Percentiles rank a stretch among this genome's conserved stretches.
Conservation (phyloP, 176 grass and related monocot genomes). For the Rhynchospora tenuis region DNA sequence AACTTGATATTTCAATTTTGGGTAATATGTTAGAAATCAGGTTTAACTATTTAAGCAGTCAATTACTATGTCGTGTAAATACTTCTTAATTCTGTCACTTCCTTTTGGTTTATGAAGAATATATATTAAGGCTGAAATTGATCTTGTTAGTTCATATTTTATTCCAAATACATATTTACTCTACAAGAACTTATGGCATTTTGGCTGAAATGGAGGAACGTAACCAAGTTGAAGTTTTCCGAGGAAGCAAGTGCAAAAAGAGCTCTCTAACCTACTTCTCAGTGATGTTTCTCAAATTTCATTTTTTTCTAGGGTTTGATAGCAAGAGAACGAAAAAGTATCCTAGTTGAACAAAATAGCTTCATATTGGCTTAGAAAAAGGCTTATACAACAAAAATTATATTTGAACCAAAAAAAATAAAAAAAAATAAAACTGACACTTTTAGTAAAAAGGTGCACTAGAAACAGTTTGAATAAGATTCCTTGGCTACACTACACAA, state of each 20-base stretch:
- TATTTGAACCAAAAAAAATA: background rate
- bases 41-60: constrained; percentile 8
- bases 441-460: background rate
- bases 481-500: background rate
- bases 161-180: background rate
- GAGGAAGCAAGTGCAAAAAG: background rate
- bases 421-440: background rate
- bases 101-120: background rate
- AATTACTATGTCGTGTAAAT: constrained; percentile 5
- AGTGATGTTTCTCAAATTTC: background rate
- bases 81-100: background rate
- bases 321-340: background rate
- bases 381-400: background rate
- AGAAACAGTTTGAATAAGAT: constrained; percentile 1
- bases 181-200: background rate
- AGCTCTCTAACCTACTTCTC: no score
- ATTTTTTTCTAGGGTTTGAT: background rate
- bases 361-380: background rate
- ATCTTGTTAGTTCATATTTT: background rate
- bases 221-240: background rate
- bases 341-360: background rate
- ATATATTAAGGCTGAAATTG: background rate
- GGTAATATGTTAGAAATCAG: background rate
- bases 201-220: background rate
- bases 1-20: constrained; percentile 15